A percentile compares a stretch with the other conserved stretches of the same genome.
These are phyloP conservation scores for Lactarius psammicola DNA, from an alignment of 768 basidiomycete species.

Conservation along the genomic window DNA sequence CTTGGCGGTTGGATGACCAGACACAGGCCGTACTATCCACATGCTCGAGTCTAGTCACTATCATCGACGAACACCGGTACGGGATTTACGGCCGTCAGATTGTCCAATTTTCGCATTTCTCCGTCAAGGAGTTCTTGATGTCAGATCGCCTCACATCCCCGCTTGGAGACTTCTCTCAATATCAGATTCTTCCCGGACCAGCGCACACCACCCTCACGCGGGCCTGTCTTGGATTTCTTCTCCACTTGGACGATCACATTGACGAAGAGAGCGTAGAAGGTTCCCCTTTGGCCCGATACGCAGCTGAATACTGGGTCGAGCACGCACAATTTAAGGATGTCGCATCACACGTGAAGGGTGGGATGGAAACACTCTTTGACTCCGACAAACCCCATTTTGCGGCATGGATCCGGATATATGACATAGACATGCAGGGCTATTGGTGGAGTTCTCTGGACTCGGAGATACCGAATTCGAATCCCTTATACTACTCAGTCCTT, in stretches of 20 bases:
- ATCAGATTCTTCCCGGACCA: neutral
- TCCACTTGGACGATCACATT: neutral
- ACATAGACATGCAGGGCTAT: neutral
- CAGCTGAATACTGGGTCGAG: neutral
- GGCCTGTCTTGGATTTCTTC: neutral
- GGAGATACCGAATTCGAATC: neutral
- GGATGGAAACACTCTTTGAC: neutral
- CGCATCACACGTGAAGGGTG: neutral
- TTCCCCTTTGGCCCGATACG: neutral
- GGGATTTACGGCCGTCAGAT: too few relatives aligned
- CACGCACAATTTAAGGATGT: neutral
- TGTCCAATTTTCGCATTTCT: neutral
- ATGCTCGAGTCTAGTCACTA: neutral
- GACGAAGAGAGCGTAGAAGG: neutral
- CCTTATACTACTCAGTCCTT: neutral
- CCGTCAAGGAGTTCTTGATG: neutral
- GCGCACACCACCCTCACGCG: neutral
- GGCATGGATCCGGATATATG: neutral
- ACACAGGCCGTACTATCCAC: neutral
- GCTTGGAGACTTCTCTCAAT: neutral
- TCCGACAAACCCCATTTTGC: neutral
- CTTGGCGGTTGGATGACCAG: neutral
- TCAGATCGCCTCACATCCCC: neutral
- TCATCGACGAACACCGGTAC: neutral
- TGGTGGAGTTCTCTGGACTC: too few relatives aligned